Conservation (phyloP, 331 rosid species). For the Ulmus americana region DNA sequence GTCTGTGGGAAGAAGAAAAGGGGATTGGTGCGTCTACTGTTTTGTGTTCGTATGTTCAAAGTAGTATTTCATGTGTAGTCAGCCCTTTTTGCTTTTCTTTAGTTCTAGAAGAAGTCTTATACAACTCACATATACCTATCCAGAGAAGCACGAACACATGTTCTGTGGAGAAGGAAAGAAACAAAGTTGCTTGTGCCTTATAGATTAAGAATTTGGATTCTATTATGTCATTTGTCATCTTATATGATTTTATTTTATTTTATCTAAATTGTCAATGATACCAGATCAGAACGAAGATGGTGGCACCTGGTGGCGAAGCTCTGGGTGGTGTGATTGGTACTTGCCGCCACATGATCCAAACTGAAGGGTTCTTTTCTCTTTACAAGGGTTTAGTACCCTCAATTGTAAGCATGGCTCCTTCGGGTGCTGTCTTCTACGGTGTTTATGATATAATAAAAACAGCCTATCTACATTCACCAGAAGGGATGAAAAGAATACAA, state of each 20-base stretch:
- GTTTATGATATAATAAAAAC: conserved; percentile 44
- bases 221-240: background rate
- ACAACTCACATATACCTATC: background rate
- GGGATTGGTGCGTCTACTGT: too few species aligned
- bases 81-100: too few species aligned
- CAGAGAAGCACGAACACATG: background rate
- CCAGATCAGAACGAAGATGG: conserved; percentile 45
- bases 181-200: background rate
- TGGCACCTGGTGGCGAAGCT: conserved; percentile 54
- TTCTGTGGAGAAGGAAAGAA: background rate
- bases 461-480: conserved; percentile 40
- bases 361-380: conserved; percentile 49
- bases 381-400: conserved; percentile 49
- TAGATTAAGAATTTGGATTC: background rate
- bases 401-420: conserved; percentile 51
- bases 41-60: too few species aligned
- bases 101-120: too few species aligned
- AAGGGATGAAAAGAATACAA: conserved; percentile 39
- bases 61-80: too few species aligned
- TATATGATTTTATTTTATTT: background rate
- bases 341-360: conserved; percentile 41
- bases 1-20: too few species aligned
- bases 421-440: conserved; percentile 51
- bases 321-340: conserved; percentile 46
- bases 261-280: background rate